phyloP scores from a whole-genome alignment of 257 asterid genomes.

The Ligustrum vulgare region DNA sequence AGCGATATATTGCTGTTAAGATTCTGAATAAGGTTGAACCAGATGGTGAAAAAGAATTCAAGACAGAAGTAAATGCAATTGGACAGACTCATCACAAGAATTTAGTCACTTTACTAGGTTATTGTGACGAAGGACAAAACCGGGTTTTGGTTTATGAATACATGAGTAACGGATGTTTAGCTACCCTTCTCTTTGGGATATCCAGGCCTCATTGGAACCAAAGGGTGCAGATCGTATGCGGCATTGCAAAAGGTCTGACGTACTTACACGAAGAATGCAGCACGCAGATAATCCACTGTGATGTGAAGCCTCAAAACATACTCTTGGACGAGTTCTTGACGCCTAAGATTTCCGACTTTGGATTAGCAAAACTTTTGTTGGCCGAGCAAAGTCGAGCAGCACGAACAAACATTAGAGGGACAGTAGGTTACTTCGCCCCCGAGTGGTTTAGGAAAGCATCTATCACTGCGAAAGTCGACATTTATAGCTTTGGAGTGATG shows the following conservation, averaged over 20 bases:
- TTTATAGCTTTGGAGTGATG: constrained; percentile 53
- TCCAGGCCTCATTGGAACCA: constrained; percentile 46
- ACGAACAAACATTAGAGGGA: constrained; percentile 34
- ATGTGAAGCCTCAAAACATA: constrained; percentile 48
- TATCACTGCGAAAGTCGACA: constrained; percentile 44
- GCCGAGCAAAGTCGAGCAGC: constrained; percentile 36
- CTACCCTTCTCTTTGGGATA: constrained; percentile 31
- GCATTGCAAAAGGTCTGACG: constrained; percentile 38
- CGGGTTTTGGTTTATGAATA: constrained; percentile 43
- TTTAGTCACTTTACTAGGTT: constrained; percentile 47
- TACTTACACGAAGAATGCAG: constrained; percentile 45
- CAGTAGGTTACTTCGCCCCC: constrained; percentile 38
- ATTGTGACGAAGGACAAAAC: constrained; percentile 40
- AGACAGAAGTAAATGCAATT: constrained; percentile 44
- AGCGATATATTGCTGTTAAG: constrained; percentile 40
- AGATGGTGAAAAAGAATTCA: constrained; percentile 52
- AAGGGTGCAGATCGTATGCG: constrained; percentile 38
- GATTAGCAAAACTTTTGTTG: constrained; percentile 39
- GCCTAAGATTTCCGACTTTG: constrained; percentile 39
- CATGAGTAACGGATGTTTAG: constrained; percentile 42
- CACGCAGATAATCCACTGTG: constrained; percentile 44
- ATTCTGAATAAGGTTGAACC: constrained; percentile 33
- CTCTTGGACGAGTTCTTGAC: constrained; percentile 33
- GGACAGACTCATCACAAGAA: constrained; percentile 63
- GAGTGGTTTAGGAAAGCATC: constrained; percentile 42